Conservation (phyloP, 805 yeast genomes). For the Kregervanrija delftensis region DNA sequence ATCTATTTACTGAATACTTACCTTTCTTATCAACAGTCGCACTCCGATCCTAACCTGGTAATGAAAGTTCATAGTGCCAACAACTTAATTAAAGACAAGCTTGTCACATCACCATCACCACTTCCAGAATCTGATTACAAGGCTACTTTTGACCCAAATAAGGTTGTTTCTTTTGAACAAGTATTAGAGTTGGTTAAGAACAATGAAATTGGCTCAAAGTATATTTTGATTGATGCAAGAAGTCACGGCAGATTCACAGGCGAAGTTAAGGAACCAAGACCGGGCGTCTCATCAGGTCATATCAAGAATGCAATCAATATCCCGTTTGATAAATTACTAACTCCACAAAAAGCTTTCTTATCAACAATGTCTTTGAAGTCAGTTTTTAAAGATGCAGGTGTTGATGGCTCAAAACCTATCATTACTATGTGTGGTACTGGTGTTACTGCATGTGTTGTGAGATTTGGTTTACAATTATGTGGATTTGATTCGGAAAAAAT, state of each 20-base stretch:
- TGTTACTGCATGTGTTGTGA: slow-evolving; percentile 85
- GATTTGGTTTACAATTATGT: slow-evolving; percentile 60
- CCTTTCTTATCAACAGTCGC: slow-evolving; percentile 25
- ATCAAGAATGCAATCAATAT: slow-evolving; percentile 72
- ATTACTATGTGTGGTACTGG: slow-evolving; percentile 95
- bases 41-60: slow-evolving; percentile 20
- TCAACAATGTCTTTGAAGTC: slow-evolving; percentile 37
- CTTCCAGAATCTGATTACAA: slow-evolving; percentile 26
- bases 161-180: slow-evolving; percentile 63
- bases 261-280: slow-evolving; percentile 78
- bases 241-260: slow-evolving; percentile 72
- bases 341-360: slow-evolving; percentile 41
- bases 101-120: slow-evolving; percentile 19
- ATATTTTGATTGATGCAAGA: slow-evolving; percentile 75
- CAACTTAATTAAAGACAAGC: slow-evolving; percentile 16
- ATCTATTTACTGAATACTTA: slow-evolving; percentile 69
- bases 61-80: slow-evolving; percentile 15
- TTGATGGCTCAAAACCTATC: slow-evolving; percentile 49
- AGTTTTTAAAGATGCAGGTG: slow-evolving; percentile 37
- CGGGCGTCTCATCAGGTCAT: slow-evolving; percentile 86
- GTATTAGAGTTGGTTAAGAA: slow-evolving; percentile 49
- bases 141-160: slow-evolving; percentile 33
- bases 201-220: slow-evolving; percentile 37
- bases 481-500: slow-evolving; percentile 40
- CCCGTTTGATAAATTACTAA: slow-evolving; percentile 64